Percentiles rank a stretch among this genome's conserved stretches.
These are phyloP conservation scores for Leptographium lundbergii DNA, from an alignment of 2,329 filamentous ascomycete species.

Conservation along the genomic window DNA sequence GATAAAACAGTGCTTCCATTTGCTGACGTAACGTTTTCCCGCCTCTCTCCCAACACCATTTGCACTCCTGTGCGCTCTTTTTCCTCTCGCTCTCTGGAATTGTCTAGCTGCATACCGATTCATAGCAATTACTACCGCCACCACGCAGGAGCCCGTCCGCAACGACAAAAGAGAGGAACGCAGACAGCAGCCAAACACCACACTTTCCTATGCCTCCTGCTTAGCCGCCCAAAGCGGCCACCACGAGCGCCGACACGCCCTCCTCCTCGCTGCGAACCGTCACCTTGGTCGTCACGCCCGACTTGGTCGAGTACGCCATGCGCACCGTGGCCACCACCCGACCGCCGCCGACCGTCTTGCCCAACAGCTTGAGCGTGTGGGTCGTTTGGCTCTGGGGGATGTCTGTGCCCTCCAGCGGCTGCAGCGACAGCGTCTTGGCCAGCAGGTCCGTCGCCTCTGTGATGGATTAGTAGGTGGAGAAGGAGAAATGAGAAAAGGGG, in stretches of 20 bases:
- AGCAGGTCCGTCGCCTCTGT: slow-evolving; percentile 87
- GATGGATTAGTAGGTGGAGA: slow-evolving; percentile 6
- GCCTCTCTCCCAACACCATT: not conserved
- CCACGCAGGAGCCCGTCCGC: not conserved
- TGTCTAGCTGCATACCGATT: not conserved
- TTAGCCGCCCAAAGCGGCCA: slow-evolving; percentile 75
- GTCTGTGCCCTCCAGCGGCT: slow-evolving; percentile 89
- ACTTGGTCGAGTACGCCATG: slow-evolving; percentile 90
- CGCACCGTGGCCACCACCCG: slow-evolving; percentile 76
- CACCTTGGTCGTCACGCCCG: slow-evolving; percentile 92
- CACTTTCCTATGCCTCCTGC: not conserved
- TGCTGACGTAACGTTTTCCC: not conserved
- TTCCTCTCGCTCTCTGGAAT: not conserved
- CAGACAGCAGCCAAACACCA: not conserved
- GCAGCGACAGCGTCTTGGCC: slow-evolving; percentile 72
- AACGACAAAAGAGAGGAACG: not conserved
- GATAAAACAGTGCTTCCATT: not conserved
- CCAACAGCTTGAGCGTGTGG: slow-evolving; percentile 89
- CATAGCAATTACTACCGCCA: not conserved
- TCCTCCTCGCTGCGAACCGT: slow-evolving; percentile 86
- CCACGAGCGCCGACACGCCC: slow-evolving; percentile 70
- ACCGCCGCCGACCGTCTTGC: slow-evolving; percentile 86
- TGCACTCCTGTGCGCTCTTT: not conserved
- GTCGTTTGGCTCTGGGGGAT: slow-evolving; percentile 79
- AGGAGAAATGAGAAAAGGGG: not conserved